Base-by-base conservation (phyloP, 352 stramenopile genomes). In the Plasmopara viticola region DNA sequence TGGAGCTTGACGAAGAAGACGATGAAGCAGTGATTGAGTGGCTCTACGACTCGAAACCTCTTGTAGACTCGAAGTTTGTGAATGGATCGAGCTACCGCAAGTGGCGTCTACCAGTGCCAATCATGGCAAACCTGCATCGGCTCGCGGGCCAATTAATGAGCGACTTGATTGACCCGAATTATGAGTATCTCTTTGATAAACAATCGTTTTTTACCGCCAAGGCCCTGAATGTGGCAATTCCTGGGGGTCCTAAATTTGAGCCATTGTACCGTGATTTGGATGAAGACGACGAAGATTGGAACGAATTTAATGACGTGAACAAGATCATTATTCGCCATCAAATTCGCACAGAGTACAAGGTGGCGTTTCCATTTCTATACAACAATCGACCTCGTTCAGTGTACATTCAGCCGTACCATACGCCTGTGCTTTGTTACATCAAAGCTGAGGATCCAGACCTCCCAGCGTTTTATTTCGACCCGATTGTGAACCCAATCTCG, bases 291-390 rank as follows among this genome's bases (percentile, higher is more conserved):
- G 96, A 99, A 59, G 97, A 99, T 74, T 99, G 97, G 97, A 99
- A 99, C 79, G 97, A 99, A 68, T 99, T 99, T 74, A 99, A 99
- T 60, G 97, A 99, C 71, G 98, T 99, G 67, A 98, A 98, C 73
- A 99, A 99, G 75, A 99, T 99, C 64, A 99, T 99, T 67, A 98
- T 99, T 61, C 93, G 97, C 6, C 87, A 98, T 67, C 95, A 97
- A 59, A 99, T 99, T 64, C 87, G 97, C 18, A 99, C 95, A 4
- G 97, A 99, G 70, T 99, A 99, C 77, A 95, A 96, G 52, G 97
- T 99, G 62, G 96, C 96, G 9, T 99, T 99, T 70, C 96, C 96
- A 13, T 98, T 99, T 66, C 70, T 99, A 39, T 99, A 99, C 85
- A 99, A 99, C 68, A 98, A 91, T 49, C 79, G 97, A 38, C 97